Evolutionary conservation across 2,329 filamentous ascomycete species (phyloP).

Genomic region (Teratosphaeria zuluensis): DNA sequence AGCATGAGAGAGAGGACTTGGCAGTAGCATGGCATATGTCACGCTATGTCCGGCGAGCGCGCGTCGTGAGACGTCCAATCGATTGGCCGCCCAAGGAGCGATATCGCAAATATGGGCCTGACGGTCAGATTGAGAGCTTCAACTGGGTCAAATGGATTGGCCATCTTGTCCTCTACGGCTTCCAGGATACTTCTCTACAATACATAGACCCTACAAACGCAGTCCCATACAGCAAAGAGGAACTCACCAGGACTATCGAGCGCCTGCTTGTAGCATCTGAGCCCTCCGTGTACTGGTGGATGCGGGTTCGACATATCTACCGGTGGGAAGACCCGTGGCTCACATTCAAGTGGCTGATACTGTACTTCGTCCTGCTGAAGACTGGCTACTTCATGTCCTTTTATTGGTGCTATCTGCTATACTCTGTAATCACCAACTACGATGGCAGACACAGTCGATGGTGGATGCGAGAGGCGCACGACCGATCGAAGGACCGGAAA

Average conservation of each 20-base stretch:
- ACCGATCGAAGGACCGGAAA: not conserved
- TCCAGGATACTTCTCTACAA: slow-evolving; percentile 1
- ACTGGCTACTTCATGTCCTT: slow-evolving; percentile 2
- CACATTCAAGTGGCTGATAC: slow-evolving; percentile 1
- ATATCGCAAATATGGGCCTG: not conserved
- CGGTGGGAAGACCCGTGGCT: slow-evolving; percentile 4
- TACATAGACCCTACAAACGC: slow-evolving; percentile 4
- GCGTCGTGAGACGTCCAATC: slow-evolving; percentile 1
- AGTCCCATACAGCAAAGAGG: slow-evolving; percentile 1
- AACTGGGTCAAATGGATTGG: slow-evolving; percentile 3
- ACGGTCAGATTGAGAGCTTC: not conserved
- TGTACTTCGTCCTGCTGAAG: slow-evolving; percentile 2
- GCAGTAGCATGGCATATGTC: slow-evolving; percentile 3
- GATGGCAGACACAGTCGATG: slow-evolving; percentile 3
- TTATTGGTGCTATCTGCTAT: slow-evolving; percentile 4
- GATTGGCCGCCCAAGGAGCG: not conserved
- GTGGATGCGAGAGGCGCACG: slow-evolving; percentile 4
- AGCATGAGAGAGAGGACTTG: slow-evolving; percentile 1
- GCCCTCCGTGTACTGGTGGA: slow-evolving; percentile 4
- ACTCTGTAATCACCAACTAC: slow-evolving; percentile 3
- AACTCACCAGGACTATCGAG: slow-evolving; percentile 1
- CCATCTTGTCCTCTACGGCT: slow-evolving; percentile 2
- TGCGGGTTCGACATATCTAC: slow-evolving; percentile 2
- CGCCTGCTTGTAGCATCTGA: slow-evolving; percentile 1
- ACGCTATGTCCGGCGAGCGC: slow-evolving; percentile 2